phyloP scores from a whole-genome alignment of 1,139 yeast species.

The Blastobotrys capitulatus region DNA sequence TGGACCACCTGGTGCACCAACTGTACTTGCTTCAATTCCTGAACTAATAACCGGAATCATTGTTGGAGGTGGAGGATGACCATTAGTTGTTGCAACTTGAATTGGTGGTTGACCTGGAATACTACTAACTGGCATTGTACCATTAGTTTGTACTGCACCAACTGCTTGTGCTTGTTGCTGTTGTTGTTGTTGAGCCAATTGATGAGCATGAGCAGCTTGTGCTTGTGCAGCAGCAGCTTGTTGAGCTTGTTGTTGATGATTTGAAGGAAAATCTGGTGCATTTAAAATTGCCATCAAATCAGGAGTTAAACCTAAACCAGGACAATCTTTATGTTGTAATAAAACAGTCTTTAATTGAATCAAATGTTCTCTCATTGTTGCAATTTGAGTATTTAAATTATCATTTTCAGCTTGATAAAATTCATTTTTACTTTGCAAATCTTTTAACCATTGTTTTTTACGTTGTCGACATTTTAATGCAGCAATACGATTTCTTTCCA shows the following conservation, averaged over 20 bases:
- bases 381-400: slow-evolving; percentile 54
- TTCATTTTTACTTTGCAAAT: slow-evolving; percentile 72
- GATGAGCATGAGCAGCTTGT: background rate
- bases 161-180: background rate
- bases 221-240: background rate
- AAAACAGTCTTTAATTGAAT: slow-evolving; percentile 38
- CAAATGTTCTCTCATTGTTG: slow-evolving; percentile 56
- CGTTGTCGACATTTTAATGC: slow-evolving; percentile 95
- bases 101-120: background rate
- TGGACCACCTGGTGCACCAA: background rate
- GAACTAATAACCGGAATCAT: slow-evolving; percentile 6
- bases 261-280: background rate
- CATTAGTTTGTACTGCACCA: background rate
- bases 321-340: slow-evolving; percentile 15
- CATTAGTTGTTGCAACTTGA: background rate
- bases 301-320: slow-evolving; percentile 8
- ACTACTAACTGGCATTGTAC: background rate
- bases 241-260: background rate
- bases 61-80: background rate
- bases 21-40: slow-evolving; percentile 1
- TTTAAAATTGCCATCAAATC: slow-evolving; percentile 6
- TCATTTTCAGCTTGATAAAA: slow-evolving; percentile 70
- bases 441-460: slow-evolving; percentile 81
- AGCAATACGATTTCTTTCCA: slow-evolving; percentile 90
- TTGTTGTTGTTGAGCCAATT: background rate